Base-by-base conservation (phyloP, 2,329 filamentous ascomycete genomes). In the Xylaria sp. region DNA sequence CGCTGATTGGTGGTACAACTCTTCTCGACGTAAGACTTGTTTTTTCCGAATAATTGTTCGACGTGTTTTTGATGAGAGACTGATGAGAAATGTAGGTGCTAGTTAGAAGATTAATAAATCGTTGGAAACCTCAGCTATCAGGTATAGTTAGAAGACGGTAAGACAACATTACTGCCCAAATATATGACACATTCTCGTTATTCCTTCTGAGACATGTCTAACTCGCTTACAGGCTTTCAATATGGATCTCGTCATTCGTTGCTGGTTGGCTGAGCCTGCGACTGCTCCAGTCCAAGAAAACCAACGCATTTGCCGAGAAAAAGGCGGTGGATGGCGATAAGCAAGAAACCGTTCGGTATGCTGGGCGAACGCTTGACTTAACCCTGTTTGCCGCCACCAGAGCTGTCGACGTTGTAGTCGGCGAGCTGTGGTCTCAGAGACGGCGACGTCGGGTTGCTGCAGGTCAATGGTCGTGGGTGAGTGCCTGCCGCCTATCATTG, bases 321-420 rank as follows among this genome's bases (percentile, higher is more conserved):
- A 73, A 79, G 2, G 72, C 78, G 31, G 71, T 74, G 56, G 77
- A 79, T 69, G 72, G 76, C 3, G 75, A 77, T 46, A 71, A 65
- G 48, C 61, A 75, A 59, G 63, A 72, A 63, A 73, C 72, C 6
- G 65, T 74, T 26, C 68, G 69, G 10, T 76, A 80, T 69, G 92
- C 90, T 11, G 93, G 93, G 53, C 88, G 90, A 73, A 95, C 93
- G 1, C 85, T 97, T 68, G 93, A 97, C 77, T 83, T 97, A 38
- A 95, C 93, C 0, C 83, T 97, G n/a, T 95, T 96, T 77, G 88
- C 92, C 11, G 83, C 88, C 54, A 89, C 89, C 11, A 86, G 93
- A 73, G 93, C 93, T 53, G 76, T 92, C 11, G 93, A 96, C 78
- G 87, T 93, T 5, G 73, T 93, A 9, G 82, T 92, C 51, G 89